Evolutionary conservation across 73 alveolate species (phyloP).

Genomic region (Paramecium primaurelia): DNA sequence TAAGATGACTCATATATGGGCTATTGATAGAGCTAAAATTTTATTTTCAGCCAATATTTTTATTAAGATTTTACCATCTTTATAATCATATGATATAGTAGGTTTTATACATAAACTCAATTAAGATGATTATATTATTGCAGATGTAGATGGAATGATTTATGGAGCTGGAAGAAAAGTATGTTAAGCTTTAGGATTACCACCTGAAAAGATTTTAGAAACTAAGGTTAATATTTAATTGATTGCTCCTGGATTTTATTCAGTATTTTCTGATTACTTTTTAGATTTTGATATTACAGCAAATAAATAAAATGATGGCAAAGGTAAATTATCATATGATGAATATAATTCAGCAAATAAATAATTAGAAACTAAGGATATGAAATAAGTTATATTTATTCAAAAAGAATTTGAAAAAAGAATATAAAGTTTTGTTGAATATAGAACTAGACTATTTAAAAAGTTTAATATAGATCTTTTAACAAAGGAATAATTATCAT

Average conservation of each 20-base stretch:
- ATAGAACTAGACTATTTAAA: not conserved
- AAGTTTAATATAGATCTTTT: not conserved
- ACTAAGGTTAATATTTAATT: constrained; percentile 19
- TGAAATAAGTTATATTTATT: not conserved
- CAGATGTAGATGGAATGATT: constrained; percentile 57
- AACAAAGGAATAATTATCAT: not conserved
- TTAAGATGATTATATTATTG: constrained; percentile 47
- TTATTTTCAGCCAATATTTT: constrained; percentile 52
- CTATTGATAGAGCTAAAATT: constrained; percentile 11
- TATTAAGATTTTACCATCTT: constrained; percentile 53
- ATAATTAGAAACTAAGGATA: not conserved
- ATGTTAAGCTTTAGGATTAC: constrained; percentile 17
- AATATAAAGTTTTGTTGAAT: constrained; percentile 30
- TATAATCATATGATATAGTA: constrained; percentile 46
- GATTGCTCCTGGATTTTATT: constrained; percentile 34
- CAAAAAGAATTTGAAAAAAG: not conserved
- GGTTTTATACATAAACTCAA: constrained; percentile 46
- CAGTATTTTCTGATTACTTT: constrained; percentile 15
- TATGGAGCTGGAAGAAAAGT: constrained; percentile 41
- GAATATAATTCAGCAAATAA: not conserved
- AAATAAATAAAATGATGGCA: not conserved
- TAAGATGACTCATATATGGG: constrained; percentile 55
- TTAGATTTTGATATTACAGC: constrained; percentile 5
- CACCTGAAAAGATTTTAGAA: not conserved
- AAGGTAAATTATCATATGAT: not conserved